Evolutionary conservation across 2,329 filamentous ascomycete genomes (phyloP).

Genomic region (Capronia coronata): DNA sequence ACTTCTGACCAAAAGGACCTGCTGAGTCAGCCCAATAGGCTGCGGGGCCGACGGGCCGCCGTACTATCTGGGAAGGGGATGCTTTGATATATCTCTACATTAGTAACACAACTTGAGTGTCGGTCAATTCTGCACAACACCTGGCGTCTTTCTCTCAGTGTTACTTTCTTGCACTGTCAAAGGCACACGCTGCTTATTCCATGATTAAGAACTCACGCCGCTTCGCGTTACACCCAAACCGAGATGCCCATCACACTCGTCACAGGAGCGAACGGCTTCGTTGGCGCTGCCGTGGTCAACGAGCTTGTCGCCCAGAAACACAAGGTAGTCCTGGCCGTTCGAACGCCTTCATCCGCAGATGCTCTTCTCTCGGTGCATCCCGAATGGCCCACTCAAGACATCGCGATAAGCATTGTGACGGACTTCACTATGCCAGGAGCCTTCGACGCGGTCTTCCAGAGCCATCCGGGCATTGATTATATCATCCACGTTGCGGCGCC

Average conservation of each 20-base stretch:
- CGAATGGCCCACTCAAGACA: constrained; percentile 46
- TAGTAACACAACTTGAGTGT: too few species aligned
- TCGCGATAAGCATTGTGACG: constrained; percentile 60
- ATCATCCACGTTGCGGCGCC: constrained; percentile 69
- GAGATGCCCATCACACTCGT: constrained; percentile 57
- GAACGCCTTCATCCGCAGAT: constrained; percentile 54
- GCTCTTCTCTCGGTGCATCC: constrained; percentile 52
- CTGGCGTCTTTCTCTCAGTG: too few species aligned
- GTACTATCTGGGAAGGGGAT: too few species aligned
- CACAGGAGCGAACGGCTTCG: constrained; percentile 76
- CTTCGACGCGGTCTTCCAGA: constrained; percentile 58
- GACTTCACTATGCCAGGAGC: constrained; percentile 64
- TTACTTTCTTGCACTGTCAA: too few species aligned
- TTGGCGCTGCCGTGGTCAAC: constrained; percentile 74
- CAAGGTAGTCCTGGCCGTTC: constrained; percentile 56
- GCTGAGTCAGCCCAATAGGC: too few species aligned
- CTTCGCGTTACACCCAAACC: too few species aligned
- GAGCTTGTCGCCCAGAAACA: constrained; percentile 58
- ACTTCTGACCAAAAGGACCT: too few species aligned
- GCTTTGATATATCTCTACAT: too few species aligned
- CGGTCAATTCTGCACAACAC: too few species aligned
- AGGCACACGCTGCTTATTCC: too few species aligned
- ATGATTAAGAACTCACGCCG: too few species aligned
- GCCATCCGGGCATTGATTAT: constrained; percentile 60
- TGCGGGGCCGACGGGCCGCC: too few species aligned